phyloP scores from a whole-genome alignment of 352 stramenopile species.

The Globisporangium canariense region DNA sequence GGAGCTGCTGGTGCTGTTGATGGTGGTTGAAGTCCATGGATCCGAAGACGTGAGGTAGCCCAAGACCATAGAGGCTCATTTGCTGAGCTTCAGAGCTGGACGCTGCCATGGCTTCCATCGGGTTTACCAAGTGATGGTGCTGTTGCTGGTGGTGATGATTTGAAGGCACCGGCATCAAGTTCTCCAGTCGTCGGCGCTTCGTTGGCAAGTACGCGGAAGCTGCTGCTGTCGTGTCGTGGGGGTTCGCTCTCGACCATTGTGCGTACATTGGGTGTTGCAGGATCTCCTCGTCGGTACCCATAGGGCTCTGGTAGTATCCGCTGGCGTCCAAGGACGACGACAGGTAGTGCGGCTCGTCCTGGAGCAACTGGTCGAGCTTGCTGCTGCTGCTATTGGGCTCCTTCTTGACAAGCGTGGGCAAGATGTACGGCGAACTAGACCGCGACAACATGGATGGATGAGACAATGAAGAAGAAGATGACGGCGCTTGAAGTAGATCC shows the following conservation, averaged over 20 bases:
- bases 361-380: slow-evolving; percentile 56
- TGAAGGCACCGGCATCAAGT: not conserved
- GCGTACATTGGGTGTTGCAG: slow-evolving; percentile 29
- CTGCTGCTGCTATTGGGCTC: slow-evolving; percentile 4
- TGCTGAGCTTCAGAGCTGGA: slow-evolving; percentile 2
- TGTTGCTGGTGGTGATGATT: not conserved
- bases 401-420: slow-evolving; percentile 9
- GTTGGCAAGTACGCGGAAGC: slow-evolving; percentile 13
- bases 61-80: slow-evolving; percentile 5
- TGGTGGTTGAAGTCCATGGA: slow-evolving; percentile 8
- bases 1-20: slow-evolving; percentile 6
- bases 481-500: not conserved
- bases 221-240: slow-evolving; percentile 9
- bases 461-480: not conserved
- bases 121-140: slow-evolving; percentile 23
- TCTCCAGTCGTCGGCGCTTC: slow-evolving; percentile 14
- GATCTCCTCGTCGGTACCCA: slow-evolving; percentile 47
- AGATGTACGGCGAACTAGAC: slow-evolving; percentile 15
- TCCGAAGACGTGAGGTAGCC: not conserved
- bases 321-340: slow-evolving; percentile 23
- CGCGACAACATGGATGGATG: slow-evolving; percentile 12
- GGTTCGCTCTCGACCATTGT: slow-evolving; percentile 17
- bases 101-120: slow-evolving; percentile 27
- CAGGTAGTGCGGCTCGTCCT: slow-evolving; percentile 38
- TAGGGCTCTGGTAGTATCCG: slow-evolving; percentile 50